phyloP scores from a whole-genome alignment of 257 asterid genomes.

The Lithospermum erythrorhizon region DNA sequence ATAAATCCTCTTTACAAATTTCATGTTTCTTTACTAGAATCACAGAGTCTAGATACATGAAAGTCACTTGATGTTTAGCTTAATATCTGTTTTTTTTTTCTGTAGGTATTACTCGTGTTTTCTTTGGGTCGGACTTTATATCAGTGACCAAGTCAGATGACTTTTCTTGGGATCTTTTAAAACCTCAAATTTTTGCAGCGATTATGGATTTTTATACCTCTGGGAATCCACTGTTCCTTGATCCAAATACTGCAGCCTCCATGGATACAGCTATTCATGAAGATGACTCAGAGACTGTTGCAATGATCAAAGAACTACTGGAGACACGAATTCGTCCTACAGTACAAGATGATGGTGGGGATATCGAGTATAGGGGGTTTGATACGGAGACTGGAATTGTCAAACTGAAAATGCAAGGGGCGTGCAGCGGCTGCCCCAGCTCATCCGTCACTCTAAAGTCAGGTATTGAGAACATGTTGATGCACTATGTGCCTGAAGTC shows the following conservation, averaged over 20 bases:
- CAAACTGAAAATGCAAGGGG: slow-evolving; percentile 92
- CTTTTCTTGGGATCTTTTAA: slow-evolving; percentile 71
- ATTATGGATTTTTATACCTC: slow-evolving; percentile 84
- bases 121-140: slow-evolving; percentile 80
- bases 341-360: slow-evolving; percentile 98
- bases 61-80: no score
- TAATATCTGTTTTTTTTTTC: background rate
- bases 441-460: slow-evolving; percentile 88
- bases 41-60: no score
- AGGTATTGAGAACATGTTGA: slow-evolving; percentile 93
- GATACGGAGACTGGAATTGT: slow-evolving; percentile 69
- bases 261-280: slow-evolving; percentile 88
- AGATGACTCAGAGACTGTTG: slow-evolving; percentile 91
- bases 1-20: no score
- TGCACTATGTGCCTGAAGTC: slow-evolving; percentile 95
- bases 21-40: no score
- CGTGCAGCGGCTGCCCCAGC: slow-evolving; percentile 99
- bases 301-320: slow-evolving; percentile 88
- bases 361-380: slow-evolving; percentile 69
- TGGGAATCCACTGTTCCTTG: slow-evolving; percentile 70
- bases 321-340: slow-evolving; percentile 95
- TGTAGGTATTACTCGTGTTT: slow-evolving; percentile 76
- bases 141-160: slow-evolving; percentile 83
- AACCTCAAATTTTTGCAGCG: slow-evolving; percentile 87
- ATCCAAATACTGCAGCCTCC: slow-evolving; percentile 49